A percentile compares a stretch with the other conserved stretches of the same genome.
These are phyloP conservation scores for Blastobotrys americana DNA, from an alignment of 805 yeast species.

Conservation along the genomic window DNA sequence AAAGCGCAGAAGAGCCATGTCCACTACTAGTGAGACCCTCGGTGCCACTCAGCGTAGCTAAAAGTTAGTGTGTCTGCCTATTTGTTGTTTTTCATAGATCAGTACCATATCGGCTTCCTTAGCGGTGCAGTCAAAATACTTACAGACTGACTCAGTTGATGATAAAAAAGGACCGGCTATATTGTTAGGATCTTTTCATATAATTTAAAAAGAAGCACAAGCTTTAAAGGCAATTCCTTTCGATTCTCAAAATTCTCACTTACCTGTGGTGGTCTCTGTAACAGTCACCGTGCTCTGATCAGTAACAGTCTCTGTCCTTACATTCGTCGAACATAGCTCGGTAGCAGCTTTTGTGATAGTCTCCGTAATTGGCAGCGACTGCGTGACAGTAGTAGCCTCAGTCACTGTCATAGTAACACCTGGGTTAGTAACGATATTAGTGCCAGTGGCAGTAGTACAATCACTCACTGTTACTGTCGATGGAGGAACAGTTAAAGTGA, in stretches of 20 bases:
- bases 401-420: conserved; percentile 19
- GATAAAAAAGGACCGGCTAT: conserved; percentile 29
- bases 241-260: too few relatives aligned
- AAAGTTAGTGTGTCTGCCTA: conserved; percentile 5
- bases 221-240: too few relatives aligned
- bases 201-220: too few relatives aligned
- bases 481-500: conserved; percentile 17
- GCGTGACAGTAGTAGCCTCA: not conserved
- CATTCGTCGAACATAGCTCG: conserved; percentile 5
- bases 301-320: conserved; percentile 1
- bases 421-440: conserved; percentile 9
- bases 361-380: not conserved
- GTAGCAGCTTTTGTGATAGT: not conserved
- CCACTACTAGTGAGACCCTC: conserved; percentile 32
- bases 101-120: conserved; percentile 5
- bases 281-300: not conserved
- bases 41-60: conserved; percentile 31
- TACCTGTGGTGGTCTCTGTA: not conserved
- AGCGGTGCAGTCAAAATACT: conserved; percentile 1
- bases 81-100: not conserved
- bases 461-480: conserved; percentile 1
- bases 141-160: conserved; percentile 31
- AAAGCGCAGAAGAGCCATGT: conserved; percentile 23
- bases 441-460: conserved; percentile 9
- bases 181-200: conserved; percentile 5